phyloP scores from a whole-genome alignment of 805 yeast species.

The Wickerhamomyces strasburgensis region DNA sequence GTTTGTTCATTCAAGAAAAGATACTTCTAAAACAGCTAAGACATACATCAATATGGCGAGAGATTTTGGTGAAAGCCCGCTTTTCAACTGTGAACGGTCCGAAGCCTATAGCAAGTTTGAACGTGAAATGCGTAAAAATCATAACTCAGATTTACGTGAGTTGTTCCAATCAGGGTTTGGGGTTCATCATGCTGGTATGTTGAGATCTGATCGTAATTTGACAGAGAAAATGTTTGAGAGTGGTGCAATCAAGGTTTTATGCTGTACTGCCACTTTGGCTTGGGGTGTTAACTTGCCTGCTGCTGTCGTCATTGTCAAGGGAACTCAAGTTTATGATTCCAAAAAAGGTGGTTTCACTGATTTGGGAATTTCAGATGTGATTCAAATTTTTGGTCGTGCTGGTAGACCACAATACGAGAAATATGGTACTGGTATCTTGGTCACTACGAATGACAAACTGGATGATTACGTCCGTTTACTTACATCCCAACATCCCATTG shows the following conservation, averaged over 20 bases:
- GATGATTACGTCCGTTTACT: conserved; percentile 86
- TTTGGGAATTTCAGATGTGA: conserved; percentile 91
- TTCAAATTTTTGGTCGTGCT: conserved; percentile 98
- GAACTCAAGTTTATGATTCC: conserved; percentile 93
- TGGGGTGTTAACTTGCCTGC: conserved; percentile 99
- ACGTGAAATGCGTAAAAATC: conserved; percentile 65
- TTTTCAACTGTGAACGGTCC: conserved; percentile 53
- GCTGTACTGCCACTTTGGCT: conserved; percentile 96
- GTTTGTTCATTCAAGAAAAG: conserved; percentile 93
- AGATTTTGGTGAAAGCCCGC: conserved; percentile 47
- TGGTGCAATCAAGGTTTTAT: conserved; percentile 84
- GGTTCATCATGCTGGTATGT: conserved; percentile 96
- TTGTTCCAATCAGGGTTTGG: conserved; percentile 82
- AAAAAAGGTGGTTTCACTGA: conserved; percentile 93
- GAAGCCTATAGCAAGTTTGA: conserved; percentile 39
- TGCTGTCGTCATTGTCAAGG: conserved; percentile 93
- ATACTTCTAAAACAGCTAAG: conserved; percentile 79
- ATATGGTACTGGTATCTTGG: conserved; percentile 86
- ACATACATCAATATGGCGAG: conserved; percentile 66
- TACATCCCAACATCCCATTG: conserved; percentile 95
- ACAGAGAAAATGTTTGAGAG: conserved; percentile 81
- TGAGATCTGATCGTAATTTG: conserved; percentile 81
- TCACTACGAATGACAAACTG: conserved; percentile 75
- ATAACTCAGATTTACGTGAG: conserved; percentile 76
- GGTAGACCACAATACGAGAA: conserved; percentile 97